Evolutionary conservation across 148 eudicot genomes (phyloP), one percentile per base, ranked within the genome.

Genomic region (Rhododendron molle): DNA sequence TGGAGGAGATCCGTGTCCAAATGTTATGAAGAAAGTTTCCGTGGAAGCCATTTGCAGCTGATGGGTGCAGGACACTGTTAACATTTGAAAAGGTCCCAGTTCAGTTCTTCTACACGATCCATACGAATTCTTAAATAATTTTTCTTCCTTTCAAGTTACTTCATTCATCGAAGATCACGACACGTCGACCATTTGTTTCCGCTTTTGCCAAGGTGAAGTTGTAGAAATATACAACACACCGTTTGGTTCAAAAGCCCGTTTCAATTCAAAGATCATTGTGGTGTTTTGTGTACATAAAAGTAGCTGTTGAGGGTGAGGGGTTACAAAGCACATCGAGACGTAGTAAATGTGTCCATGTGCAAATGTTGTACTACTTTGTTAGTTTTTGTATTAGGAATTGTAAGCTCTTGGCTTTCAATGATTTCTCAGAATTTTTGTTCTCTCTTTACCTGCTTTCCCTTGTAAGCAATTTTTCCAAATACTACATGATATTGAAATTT

Each of bases 1-100:
- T 80, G 98, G 98, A 87, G 98, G 98, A 32, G 99, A 97, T 88
- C 99, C 99, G n/a, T 97, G 99, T 84, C 95, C 98, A n/a, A 93
- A 87, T 87, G 83, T 95, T 36, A 95, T 94, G 99, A 97, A 97
- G 90, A 97, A 93, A 86, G 93, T 97, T 52, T 87, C 98, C 8
- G 98, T 95, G 13, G 99, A 97, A 90, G 99, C 91, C 49, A 86
- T 97, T 43, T 97, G 99, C 90, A 92, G 95, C 85, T 95, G 86
- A 94, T 44, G 78, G 74, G 85, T 40, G 4, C 73, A 32, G 38
- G 72, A 44, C 49, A 87, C 20, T 7, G 18, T 15, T 0, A 11
- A 49, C 80, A 36, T 38, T 40, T n/a, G 73, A 49, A 58, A 69
- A 52, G 43, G n/a, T 78, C 83, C n/a, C 15, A 56, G 7, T 36